A percentile compares a stretch with the other conserved stretches of the same genome.
These are phyloP conservation scores for Xylaria sp. DNA, from an alignment of 495 filamentous ascomycete genomes.

Conservation along the genomic window DNA sequence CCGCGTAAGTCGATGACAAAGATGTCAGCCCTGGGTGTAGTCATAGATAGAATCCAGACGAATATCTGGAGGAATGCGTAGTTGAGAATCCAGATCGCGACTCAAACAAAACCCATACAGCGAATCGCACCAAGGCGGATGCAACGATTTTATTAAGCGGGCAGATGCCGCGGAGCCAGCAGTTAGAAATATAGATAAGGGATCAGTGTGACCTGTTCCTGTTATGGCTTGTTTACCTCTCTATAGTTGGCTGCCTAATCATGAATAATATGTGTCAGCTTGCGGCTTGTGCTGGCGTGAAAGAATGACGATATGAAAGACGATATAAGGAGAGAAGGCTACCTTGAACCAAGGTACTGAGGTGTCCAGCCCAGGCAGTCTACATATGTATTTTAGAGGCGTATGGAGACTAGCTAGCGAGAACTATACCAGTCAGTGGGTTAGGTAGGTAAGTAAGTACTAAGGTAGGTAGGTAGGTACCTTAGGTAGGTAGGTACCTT, in stretches of 20 bases:
- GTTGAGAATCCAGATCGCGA: neutral
- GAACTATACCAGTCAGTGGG: neutral
- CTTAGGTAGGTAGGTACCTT: too few species aligned
- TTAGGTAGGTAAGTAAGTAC: neutral
- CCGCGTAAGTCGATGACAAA: constrained; percentile 5
- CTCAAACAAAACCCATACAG: neutral
- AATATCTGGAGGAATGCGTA: neutral
- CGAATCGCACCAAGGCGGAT: neutral
- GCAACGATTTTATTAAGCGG: neutral
- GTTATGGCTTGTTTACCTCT: neutral
- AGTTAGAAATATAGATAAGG: neutral
- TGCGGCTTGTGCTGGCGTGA: neutral
- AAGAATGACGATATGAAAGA: constrained; percentile 10
- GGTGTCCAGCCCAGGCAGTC: neutral
- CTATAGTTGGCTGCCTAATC: constrained; percentile 1
- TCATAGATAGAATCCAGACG: constrained; percentile 2
- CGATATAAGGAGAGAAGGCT: constrained; percentile 4
- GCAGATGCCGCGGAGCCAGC: neutral
- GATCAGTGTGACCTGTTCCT: neutral
- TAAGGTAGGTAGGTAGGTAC: too few species aligned
- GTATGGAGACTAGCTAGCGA: neutral
- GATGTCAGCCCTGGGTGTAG: neutral
- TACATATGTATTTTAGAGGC: neutral
- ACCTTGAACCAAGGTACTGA: neutral
- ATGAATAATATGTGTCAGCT: constrained; percentile 1